These are phyloP conservation scores for Tribonema minus DNA, from an alignment of 108 stramenopile genomes.

Conservation along the genomic window DNA sequence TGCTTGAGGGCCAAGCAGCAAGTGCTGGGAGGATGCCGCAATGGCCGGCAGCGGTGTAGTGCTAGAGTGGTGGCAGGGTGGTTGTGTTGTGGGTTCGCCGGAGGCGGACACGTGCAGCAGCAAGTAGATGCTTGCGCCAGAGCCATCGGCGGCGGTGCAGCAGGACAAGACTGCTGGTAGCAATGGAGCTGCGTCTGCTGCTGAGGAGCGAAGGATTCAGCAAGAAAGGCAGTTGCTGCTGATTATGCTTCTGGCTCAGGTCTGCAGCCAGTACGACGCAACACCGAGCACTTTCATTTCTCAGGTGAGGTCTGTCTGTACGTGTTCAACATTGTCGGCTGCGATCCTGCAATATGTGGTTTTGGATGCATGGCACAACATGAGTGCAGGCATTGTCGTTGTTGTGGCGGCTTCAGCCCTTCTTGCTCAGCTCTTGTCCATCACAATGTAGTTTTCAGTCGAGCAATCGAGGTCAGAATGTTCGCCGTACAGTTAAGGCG, in stretches of 20 bases:
- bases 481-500: too few relatives aligned
- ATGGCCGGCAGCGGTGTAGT: too few relatives aligned
- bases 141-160: too few relatives aligned
- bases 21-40: too few relatives aligned
- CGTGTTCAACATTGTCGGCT: too few relatives aligned
- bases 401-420: neutral
- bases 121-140: too few relatives aligned
- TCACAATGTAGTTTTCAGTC: neutral
- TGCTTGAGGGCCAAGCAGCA: too few relatives aligned
- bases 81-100: too few relatives aligned
- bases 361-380: neutral
- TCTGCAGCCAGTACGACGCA: slow-evolving; percentile 79
- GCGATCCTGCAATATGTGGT: too few relatives aligned
- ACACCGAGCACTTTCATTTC: slow-evolving; percentile 85
- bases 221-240: slow-evolving; percentile 67
- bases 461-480: neutral
- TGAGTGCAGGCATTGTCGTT: neutral
- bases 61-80: too few relatives aligned
- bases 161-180: too few relatives aligned
- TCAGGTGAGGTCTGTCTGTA: neutral
- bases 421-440: neutral
- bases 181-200: neutral
- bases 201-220: neutral
- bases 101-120: too few relatives aligned
- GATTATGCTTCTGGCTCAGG: slow-evolving; percentile 81